A percentile compares a stretch with the other conserved stretches of the same genome.
phyloP scores from a whole-genome alignment of 2,329 filamentous ascomycete species.

The Rutstroemia sp. region DNA sequence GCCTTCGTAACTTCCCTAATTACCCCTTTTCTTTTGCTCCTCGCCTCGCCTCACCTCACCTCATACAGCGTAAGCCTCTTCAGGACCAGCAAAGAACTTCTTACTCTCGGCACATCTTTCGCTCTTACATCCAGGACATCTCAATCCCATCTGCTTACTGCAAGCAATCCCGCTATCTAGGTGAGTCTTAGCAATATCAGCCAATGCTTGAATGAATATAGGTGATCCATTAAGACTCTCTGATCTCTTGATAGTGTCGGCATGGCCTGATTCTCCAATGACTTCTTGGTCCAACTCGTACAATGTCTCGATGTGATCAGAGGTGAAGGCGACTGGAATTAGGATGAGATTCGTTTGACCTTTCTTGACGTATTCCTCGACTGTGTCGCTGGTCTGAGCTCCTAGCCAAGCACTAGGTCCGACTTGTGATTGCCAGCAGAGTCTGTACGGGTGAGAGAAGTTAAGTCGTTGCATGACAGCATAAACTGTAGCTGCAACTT shows the following conservation, averaged over 20 bases:
- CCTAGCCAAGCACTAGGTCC: conserved; percentile 93
- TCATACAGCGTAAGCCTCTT: conserved; percentile 15
- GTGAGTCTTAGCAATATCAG: conserved; percentile 78
- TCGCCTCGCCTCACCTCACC: neutral
- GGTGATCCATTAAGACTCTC: conserved; percentile 89
- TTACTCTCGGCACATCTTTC: conserved; percentile 77
- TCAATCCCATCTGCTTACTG: conserved; percentile 78
- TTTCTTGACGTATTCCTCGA: conserved; percentile 81
- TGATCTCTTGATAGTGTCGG: conserved; percentile 77
- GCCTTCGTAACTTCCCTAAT: neutral
- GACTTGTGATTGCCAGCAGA: conserved; percentile 98
- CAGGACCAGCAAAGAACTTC: conserved; percentile 46
- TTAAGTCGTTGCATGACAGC: conserved; percentile 91
- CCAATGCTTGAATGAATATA: conserved; percentile 84
- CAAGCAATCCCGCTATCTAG: conserved; percentile 60
- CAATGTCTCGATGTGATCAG: conserved; percentile 97
- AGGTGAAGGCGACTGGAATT: conserved; percentile 95
- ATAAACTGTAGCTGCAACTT: conserved; percentile 92
- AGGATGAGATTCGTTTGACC: conserved; percentile 87
- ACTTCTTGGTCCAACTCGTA: conserved; percentile 93
- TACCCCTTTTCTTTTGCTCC: neutral
- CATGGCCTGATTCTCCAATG: conserved; percentile 75
- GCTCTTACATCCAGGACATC: conserved; percentile 90
- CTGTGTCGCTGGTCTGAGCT: conserved; percentile 83
- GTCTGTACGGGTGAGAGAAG: conserved; percentile 82